phyloP scores from a whole-genome alignment of 768 basidiomycete species.

The Chalciporus piperatus region DNA sequence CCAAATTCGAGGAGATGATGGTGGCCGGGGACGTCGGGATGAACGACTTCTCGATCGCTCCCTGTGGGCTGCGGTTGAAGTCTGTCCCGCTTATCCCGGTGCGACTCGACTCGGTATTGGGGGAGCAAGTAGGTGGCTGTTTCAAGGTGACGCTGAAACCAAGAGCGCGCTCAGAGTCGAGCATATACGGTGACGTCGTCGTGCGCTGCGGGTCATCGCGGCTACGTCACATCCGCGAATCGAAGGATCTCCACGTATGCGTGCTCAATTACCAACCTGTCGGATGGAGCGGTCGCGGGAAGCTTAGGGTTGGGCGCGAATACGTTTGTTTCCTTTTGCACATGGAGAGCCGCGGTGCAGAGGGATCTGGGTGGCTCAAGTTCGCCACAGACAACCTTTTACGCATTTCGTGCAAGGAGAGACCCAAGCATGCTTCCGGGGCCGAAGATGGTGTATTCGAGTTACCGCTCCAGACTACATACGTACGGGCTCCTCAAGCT shows the following conservation, averaged over 20 bases:
- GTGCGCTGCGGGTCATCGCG: constrained; percentile 17
- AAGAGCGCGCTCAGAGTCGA: neutral
- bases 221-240: constrained; percentile 9
- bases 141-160: constrained; percentile 16
- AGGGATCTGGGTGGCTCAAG: constrained; percentile 21
- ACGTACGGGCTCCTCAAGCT: constrained; percentile 14
- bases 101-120: constrained; percentile 2
- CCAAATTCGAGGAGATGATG: constrained; percentile 15
- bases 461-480: constrained; percentile 7
- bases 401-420: constrained; percentile 9
- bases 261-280: constrained; percentile 22
- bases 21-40: constrained; percentile 7
- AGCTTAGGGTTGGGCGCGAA: constrained; percentile 13
- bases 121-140: neutral
- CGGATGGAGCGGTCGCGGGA: neutral
- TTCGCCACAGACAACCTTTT: constrained; percentile 24
- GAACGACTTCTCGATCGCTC: constrained; percentile 12
- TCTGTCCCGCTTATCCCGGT: constrained; percentile 24
- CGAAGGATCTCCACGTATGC: constrained; percentile 18
- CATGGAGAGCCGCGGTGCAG: neutral
- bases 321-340: constrained; percentile 25
- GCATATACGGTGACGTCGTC: constrained; percentile 11
- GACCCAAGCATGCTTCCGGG: neutral
- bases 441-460: neutral
- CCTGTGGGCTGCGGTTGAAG: constrained; percentile 14